Evolutionary conservation across 1,284 basidiomycete species (phyloP).

Genomic region (Heimioporus retisporus): DNA sequence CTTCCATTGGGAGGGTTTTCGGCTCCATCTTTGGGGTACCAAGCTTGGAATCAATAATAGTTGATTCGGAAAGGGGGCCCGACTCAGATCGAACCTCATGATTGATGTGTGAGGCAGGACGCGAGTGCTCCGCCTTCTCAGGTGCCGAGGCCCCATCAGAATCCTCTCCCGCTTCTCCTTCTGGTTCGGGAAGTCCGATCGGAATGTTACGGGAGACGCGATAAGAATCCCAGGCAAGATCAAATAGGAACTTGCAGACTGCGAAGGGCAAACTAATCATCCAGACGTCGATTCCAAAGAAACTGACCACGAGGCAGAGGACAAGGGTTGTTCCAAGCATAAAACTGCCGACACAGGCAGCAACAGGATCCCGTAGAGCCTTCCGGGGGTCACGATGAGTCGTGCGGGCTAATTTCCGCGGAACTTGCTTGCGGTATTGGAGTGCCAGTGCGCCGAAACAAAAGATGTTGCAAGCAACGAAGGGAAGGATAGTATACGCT

Average conservation of each 20-base stretch:
- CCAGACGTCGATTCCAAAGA: too few species aligned
- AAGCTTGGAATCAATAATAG: too few species aligned
- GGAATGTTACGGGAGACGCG: constrained; percentile 32
- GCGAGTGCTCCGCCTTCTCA: too few species aligned
- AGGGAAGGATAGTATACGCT: constrained; percentile 77
- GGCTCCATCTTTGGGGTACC: too few species aligned
- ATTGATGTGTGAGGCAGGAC: too few species aligned
- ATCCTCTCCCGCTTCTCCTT: not conserved
- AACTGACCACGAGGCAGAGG: constrained; percentile 49
- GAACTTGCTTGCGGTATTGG: constrained; percentile 66
- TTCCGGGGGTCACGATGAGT: constrained; percentile 54
- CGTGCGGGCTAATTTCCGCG: constrained; percentile 52
- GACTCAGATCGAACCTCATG: too few species aligned
- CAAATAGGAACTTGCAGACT: too few species aligned
- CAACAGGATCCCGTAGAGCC: constrained; percentile 61
- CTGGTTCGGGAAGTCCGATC: constrained; percentile 18
- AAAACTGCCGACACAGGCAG: constrained; percentile 62
- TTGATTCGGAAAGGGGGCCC: too few species aligned
- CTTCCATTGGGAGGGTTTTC: too few species aligned
- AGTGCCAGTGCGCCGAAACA: constrained; percentile 65
- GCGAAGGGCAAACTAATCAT: too few species aligned
- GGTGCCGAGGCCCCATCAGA: too few species aligned
- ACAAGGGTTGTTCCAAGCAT: constrained; percentile 61
- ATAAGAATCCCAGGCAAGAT: too few species aligned
- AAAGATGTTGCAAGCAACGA: constrained; percentile 67